Evolutionary conservation across 208 protist species (phyloP).

Genomic region (Naegleria gruberi): DNA sequence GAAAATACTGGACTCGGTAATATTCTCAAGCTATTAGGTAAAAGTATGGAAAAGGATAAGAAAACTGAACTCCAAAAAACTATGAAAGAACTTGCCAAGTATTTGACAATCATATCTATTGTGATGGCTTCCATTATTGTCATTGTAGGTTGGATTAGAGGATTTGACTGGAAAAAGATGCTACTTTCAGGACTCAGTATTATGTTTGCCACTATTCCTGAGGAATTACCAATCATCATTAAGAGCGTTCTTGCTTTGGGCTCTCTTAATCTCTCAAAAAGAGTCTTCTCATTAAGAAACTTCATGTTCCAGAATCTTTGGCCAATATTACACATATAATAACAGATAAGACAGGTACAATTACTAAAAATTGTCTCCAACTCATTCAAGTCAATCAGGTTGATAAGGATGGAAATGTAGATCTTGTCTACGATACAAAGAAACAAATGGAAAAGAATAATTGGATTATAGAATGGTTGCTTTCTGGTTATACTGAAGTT

Average conservation of each 20-base stretch:
- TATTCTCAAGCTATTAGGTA: constrained; percentile 32
- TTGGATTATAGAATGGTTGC: background rate
- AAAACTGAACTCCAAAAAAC: constrained; percentile 1
- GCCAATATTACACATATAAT: background rate
- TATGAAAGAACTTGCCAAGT: background rate
- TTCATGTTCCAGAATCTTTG: background rate
- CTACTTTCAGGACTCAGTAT: background rate
- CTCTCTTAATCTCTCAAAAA: background rate
- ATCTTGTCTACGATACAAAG: background rate
- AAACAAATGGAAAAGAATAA: background rate
- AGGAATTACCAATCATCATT: constrained; percentile 3
- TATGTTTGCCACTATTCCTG: background rate
- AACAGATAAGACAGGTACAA: background rate
- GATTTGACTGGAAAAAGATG: background rate
- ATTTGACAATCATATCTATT: background rate
- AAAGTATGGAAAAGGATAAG: background rate
- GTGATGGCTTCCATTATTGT: background rate
- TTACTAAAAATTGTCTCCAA: background rate
- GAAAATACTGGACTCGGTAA: constrained; percentile 73
- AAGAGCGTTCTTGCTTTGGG: background rate
- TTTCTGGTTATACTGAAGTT: background rate
- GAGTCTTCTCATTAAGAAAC: background rate
- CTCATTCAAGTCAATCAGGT: background rate
- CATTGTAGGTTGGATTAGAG: background rate
- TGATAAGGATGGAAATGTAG: background rate